Base-by-base conservation (phyloP, 345 rosid genomes). In the Brassica carinata region DNA sequence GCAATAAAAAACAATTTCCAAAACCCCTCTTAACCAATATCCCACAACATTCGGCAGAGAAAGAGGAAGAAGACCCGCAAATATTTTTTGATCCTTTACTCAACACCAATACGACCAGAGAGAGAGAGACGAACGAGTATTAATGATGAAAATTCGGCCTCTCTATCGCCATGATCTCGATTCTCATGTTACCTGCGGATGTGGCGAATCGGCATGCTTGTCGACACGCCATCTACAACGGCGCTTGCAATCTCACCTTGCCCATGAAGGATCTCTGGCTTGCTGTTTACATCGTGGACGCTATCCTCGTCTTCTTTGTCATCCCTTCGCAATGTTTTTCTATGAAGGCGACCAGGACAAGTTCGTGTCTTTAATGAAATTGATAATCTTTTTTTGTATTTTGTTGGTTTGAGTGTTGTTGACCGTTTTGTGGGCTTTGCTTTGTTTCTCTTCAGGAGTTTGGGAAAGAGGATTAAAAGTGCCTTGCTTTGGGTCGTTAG, bases 231-330 rank as follows among this genome's bases (percentile, higher is more conserved):
- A 87, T 96, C 8, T 96, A 96, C 83, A 96, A 89, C 63, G 99
- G 99, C 64, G 97, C 99, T 6, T 96, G 99, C 73, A 90, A 84
- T 71, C 94, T 96, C 48, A 96, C 99, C 13, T 83, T 96, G 84
- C 98, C 99, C 29, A 96, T 96, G 99, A 96, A 96, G 85, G 95
- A 90, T 79, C 97, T 96, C 8, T 96, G 99, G 99, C 91, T 96
- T 34, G 93, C 94, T 1, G 71, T 96, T 30, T 96, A 96, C 75
- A 94, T 96, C 11, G 71, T 91, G 0, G 98, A 94, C 36, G 98
- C 98, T 3, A 81, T 92, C 63, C 97, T 96, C 33, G 99, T 94
- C 5, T 96, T 96, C 92, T 96, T 96, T 74, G 67, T 94, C 4
- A 96, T 96, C 70, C 99, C 99, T 96, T 96, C 71, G 97, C 99